Evolutionary conservation across 192 early-diverging fungal genomes (phyloP).

Genomic region (Lunasporangiospora selenospora): DNA sequence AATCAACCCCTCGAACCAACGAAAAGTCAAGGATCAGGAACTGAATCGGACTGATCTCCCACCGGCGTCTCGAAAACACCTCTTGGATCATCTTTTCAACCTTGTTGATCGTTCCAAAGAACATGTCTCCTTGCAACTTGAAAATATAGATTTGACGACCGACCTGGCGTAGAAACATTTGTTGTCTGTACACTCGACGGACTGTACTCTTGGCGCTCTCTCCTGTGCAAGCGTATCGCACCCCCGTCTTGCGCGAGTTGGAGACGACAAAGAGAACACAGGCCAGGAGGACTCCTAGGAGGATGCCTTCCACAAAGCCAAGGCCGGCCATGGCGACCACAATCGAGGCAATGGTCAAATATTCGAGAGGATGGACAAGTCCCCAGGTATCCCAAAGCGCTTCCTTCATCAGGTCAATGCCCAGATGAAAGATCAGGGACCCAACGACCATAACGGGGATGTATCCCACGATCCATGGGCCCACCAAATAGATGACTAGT

Average conservation of each 20-base stretch:
- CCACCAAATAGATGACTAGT: constrained; percentile 77
- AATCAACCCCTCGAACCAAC: constrained; percentile 83
- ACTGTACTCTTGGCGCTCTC: constrained; percentile 79
- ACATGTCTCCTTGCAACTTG: constrained; percentile 90
- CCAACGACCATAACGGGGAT: constrained; percentile 97
- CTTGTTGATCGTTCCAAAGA: constrained; percentile 89
- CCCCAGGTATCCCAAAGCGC: constrained; percentile 87
- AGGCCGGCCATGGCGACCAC: constrained; percentile 87
- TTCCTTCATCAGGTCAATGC: constrained; percentile 92
- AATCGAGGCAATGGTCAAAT: constrained; percentile 87
- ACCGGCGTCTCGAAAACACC: constrained; percentile 60
- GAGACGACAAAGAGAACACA: constrained; percentile 89
- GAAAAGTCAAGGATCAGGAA: constrained; percentile 85
- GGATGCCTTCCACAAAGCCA: constrained; percentile 94
- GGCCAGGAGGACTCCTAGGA: constrained; percentile 86
- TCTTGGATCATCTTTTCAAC: constrained; percentile 66
- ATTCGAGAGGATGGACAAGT: constrained; percentile 87
- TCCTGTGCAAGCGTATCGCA: constrained; percentile 66
- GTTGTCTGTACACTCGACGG: constrained; percentile 81
- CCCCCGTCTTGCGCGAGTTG: constrained; percentile 61
- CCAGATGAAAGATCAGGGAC: constrained; percentile 95
- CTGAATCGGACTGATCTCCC: constrained; percentile 70
- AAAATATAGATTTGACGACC: constrained; percentile 82
- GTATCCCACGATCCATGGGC: constrained; percentile 86
- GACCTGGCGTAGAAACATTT: constrained; percentile 77